phyloP scores from a whole-genome alignment of 2,329 filamentous ascomycete genomes.

The Nigrograna mackinnonii region DNA sequence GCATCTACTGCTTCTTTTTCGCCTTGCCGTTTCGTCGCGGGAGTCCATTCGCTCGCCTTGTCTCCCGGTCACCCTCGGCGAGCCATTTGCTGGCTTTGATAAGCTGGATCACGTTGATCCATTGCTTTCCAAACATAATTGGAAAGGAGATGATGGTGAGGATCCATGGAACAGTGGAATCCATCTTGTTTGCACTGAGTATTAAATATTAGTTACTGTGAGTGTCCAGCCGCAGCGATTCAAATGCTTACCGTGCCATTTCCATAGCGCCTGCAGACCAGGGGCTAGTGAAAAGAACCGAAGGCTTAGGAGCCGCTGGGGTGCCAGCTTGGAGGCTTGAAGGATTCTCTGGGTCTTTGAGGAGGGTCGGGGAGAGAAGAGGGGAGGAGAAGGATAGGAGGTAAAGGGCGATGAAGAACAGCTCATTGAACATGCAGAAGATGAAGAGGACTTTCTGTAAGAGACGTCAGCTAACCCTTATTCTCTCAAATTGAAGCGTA shows the following conservation, averaged over 20 bases:
- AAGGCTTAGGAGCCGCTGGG: slow-evolving; percentile 69
- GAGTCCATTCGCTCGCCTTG: slow-evolving; percentile 53
- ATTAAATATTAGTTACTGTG: background rate
- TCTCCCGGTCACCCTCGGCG: slow-evolving; percentile 82
- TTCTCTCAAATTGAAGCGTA: no score
- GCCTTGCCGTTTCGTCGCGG: slow-evolving; percentile 38
- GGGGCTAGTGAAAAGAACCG: slow-evolving; percentile 81
- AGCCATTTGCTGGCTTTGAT: slow-evolving; percentile 91
- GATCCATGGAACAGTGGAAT: slow-evolving; percentile 70
- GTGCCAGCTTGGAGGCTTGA: slow-evolving; percentile 61
- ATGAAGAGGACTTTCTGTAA: slow-evolving; percentile 83
- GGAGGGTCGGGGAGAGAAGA: slow-evolving; percentile 81
- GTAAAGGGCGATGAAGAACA: slow-evolving; percentile 98
- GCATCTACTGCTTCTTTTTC: slow-evolving; percentile 29
- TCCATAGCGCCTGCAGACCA: slow-evolving; percentile 93
- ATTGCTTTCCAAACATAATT: slow-evolving; percentile 89
- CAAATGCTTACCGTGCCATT: slow-evolving; percentile 67
- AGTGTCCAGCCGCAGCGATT: no score
- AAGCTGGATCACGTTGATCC: slow-evolving; percentile 92
- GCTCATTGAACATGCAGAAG: slow-evolving; percentile 87
- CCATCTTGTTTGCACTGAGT: slow-evolving; percentile 75
- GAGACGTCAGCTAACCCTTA: slow-evolving; percentile 13
- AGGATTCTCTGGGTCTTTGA: slow-evolving; percentile 62
- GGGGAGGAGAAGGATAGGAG: slow-evolving; percentile 96
- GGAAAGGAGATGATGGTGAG: slow-evolving; percentile 80